Base-by-base conservation (phyloP, 2,329 filamentous ascomycete species). In the Malbranchea zuffiana region DNA sequence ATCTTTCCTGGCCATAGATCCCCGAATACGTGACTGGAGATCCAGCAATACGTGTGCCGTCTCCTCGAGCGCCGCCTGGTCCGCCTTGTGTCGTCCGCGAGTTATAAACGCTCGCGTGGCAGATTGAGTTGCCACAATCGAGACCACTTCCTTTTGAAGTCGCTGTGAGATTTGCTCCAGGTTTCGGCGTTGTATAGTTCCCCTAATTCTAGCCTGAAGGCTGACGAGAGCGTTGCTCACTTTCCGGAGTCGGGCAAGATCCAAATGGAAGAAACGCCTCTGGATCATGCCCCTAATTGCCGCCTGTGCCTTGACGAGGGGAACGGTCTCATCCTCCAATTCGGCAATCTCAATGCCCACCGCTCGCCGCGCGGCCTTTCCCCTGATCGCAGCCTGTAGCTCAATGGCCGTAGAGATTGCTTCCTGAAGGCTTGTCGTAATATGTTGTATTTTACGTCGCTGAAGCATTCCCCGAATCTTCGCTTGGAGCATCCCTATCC, bases 241-340 rank as follows among this genome's bases (percentile, higher is more conserved):
- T 37, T 79, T 59, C 31, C 68, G 66, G 17, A 67, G 58, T 11
- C 54, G 45, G 2, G 45, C 44, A 8, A 48, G n/a, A 33, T 41
- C 35, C 26, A 29, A 18, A 4, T 29, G 18, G 11, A 44, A 30
- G 5, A 37, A 30, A 7, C 47, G 43, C 26, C 36, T 20, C 33
- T 47, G 31, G 5, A 52, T 17, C 31, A 38, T 38, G 6, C 37
- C 82, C 50, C 78, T 71, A 50, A 81, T 72, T 44, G 63, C 61
- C 23, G 66, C 61, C 41, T 75, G 71, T 6, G 75, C 51, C 54
- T 70, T 59, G 53, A 85, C 71, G 45, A 75, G 68, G 30, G 72
- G 68, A 38, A 85, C 71, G 33, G 78, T 74, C 38, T 74, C 74
- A 45, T 69, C 72, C 37, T 71, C 78, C 42, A 69, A 65, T 44